Percentiles rank a stretch among this genome's conserved stretches.
These are phyloP conservation scores for Ogataea neopini DNA, from an alignment of 805 yeast genomes.

Conservation along the genomic window DNA sequence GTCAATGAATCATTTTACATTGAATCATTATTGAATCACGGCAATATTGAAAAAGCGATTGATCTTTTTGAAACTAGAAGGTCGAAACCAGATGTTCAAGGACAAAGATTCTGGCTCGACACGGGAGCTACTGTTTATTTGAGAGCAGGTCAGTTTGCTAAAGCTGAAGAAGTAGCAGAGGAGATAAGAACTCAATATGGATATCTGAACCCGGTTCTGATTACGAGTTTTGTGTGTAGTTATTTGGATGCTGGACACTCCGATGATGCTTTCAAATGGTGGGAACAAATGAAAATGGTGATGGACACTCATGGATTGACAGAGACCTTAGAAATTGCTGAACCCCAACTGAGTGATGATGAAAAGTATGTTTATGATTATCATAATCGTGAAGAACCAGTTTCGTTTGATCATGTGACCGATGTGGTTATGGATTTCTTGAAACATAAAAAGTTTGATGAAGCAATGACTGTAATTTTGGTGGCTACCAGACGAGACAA, in stretches of 20 bases:
- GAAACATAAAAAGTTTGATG: slow-evolving; percentile 20
- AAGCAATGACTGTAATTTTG: slow-evolving; percentile 24
- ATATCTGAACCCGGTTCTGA: slow-evolving; percentile 40
- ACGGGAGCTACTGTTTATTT: slow-evolving; percentile 45
- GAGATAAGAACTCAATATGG: slow-evolving; percentile 32
- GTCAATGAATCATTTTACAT: slow-evolving; percentile 53
- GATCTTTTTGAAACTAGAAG: slow-evolving; percentile 38
- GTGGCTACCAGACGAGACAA: slow-evolving; percentile 26
- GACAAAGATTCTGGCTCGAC: slow-evolving; percentile 55
- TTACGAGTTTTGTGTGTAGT: slow-evolving; percentile 36
- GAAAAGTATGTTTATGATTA: slow-evolving; percentile 26
- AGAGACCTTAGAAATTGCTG: slow-evolving; percentile 21
- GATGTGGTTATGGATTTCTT: slow-evolving; percentile 26
- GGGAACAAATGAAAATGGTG: slow-evolving; percentile 28
- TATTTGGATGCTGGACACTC: slow-evolving; percentile 31
- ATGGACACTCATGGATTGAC: slow-evolving; percentile 30
- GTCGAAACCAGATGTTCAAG: slow-evolving; percentile 34
- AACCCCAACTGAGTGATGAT: slow-evolving; percentile 26
- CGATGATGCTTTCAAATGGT: slow-evolving; percentile 36
- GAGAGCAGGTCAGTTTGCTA: slow-evolving; percentile 32
- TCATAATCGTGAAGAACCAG: slow-evolving; percentile 32
- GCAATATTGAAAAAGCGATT: slow-evolving; percentile 38
- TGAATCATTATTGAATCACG: slow-evolving; percentile 41
- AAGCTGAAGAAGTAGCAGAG: slow-evolving; percentile 39
- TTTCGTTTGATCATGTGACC: slow-evolving; percentile 30